Evolutionary conservation across 768 basidiomycete species (phyloP).

Genomic region (Tylopilus cervinicoccineus): DNA sequence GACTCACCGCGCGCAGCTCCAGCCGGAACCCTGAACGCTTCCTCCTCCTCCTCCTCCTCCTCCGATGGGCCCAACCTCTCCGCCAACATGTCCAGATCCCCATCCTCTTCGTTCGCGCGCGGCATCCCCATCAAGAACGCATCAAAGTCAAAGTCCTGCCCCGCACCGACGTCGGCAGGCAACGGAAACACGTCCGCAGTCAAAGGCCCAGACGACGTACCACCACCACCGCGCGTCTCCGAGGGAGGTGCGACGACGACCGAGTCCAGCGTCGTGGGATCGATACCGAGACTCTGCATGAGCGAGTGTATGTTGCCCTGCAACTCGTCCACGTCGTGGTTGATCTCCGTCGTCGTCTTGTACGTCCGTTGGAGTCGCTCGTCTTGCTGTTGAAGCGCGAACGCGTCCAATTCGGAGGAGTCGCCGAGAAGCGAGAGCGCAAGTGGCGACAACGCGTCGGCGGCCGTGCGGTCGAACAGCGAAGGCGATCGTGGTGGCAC

Average conservation of each 20-base stretch:
- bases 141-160: conserved; percentile 37
- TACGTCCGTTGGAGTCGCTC: conserved; percentile 53
- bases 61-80: conserved; percentile 30
- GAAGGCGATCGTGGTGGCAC: conserved; percentile 14
- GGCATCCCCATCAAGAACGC: conserved; percentile 38
- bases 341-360: conserved; percentile 59
- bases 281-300: conserved; percentile 67
- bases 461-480: conserved; percentile 19
- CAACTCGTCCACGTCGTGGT: conserved; percentile 67
- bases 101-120: conserved; percentile 26
- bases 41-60: conserved; percentile 7
- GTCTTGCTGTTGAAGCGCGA: conserved; percentile 34
- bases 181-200: conserved; percentile 22
- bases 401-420: conserved; percentile 29
- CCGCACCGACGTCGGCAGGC: neutral
- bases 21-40: conserved; percentile 3
- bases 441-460: conserved; percentile 22
- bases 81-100: conserved; percentile 32
- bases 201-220: neutral
- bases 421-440: conserved; percentile 22
- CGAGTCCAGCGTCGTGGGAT: conserved; percentile 37
- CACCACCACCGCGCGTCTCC: conserved; percentile 14
- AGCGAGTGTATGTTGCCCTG: conserved; percentile 66
- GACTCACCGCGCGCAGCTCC: neutral
- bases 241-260: neutral